Conservation (phyloP, 2,329 filamentous ascomycete genomes). For the Claviceps sp. region DNA sequence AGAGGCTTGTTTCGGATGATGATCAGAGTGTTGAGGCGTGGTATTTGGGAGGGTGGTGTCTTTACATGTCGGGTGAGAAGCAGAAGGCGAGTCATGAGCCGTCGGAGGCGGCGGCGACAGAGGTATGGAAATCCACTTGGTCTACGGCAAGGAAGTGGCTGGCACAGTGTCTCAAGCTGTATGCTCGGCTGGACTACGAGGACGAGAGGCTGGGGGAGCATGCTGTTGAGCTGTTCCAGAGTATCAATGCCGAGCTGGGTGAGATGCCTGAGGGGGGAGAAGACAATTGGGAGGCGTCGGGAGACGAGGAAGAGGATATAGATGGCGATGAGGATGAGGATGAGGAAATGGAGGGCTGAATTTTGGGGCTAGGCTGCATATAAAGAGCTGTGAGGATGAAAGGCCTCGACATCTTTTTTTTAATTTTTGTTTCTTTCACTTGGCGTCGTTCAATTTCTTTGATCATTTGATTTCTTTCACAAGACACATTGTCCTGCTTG, state of each 20-base stretch:
- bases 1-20: constrained; percentile 74
- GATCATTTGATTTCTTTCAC: no score
- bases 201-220: constrained; percentile 67
- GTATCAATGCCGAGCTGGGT: constrained; percentile 51
- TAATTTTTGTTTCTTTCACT: not conserved
- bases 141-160: constrained; percentile 73
- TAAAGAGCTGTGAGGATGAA: not conserved
- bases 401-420: not conserved
- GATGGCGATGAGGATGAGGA: constrained; percentile 35
- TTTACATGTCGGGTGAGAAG: constrained; percentile 67
- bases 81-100: constrained; percentile 26
- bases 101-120: constrained; percentile 13
- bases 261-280: constrained; percentile 41
- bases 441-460: not conserved
- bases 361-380: not conserved
- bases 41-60: constrained; percentile 93
- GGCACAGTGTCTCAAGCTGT: constrained; percentile 68
- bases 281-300: constrained; percentile 35
- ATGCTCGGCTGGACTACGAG: constrained; percentile 67
- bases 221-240: constrained; percentile 53
- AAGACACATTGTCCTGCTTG: not conserved
- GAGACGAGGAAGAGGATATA: constrained; percentile 37
- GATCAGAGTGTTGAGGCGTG: constrained; percentile 91
- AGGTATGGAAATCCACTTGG: constrained; percentile 49
- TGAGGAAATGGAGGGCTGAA: constrained; percentile 39